These are phyloP conservation scores for Coemansia sp. DNA, from an alignment of 192 early-diverging fungal species.

Conservation along the genomic window DNA sequence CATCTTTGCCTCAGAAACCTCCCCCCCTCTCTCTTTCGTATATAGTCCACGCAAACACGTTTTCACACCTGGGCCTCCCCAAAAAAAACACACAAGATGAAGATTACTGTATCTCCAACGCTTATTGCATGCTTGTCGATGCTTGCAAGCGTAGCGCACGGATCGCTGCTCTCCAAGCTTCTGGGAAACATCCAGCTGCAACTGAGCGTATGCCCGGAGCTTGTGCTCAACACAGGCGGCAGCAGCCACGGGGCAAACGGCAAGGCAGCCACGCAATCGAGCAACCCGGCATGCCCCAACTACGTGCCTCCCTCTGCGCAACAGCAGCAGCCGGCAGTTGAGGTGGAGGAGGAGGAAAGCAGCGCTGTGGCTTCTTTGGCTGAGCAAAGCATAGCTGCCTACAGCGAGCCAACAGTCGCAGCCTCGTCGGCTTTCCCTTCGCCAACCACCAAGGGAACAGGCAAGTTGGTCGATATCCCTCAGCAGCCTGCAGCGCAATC, in stretches of 20 bases:
- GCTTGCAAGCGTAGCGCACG: constrained; percentile 12
- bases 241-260: neutral
- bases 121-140: constrained; percentile 9
- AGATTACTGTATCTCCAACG: constrained; percentile 13
- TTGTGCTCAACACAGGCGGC: constrained; percentile 3
- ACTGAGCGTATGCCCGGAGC: constrained; percentile 33
- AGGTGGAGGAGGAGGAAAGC: neutral
- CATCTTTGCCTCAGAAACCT: too few relatives aligned
- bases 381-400: neutral
- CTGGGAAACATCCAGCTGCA: constrained; percentile 33
- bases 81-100: constrained; percentile 16
- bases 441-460: neutral
- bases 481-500: neutral
- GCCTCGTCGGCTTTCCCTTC: neutral
- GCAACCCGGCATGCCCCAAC: constrained; percentile 44
- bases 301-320: constrained; percentile 22
- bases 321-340: neutral
- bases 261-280: constrained; percentile 26
- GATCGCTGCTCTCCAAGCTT: constrained; percentile 31
- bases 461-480: neutral
- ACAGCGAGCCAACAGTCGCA: neutral
- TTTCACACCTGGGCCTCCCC: neutral
- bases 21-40: too few relatives aligned
- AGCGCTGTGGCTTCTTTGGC: neutral
- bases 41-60: neutral